These are phyloP conservation scores for Lachnellula suecica DNA, from an alignment of 2,329 filamentous ascomycete species.

Conservation along the genomic window DNA sequence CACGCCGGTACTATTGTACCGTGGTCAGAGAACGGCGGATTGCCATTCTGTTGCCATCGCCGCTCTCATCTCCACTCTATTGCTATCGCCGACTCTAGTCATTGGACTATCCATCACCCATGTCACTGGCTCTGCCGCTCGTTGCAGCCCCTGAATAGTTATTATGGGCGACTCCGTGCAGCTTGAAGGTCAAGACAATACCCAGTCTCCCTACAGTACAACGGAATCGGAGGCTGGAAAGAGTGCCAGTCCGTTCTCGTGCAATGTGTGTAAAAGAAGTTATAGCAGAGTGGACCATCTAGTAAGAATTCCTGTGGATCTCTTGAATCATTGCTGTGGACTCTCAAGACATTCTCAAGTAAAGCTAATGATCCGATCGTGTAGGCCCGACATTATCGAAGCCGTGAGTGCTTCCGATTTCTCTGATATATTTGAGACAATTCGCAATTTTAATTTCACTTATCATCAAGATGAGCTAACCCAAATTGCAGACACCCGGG, in stretches of 20 bases:
- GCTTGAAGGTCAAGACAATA: neutral
- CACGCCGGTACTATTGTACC: too few relatives aligned
- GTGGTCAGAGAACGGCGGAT: too few relatives aligned
- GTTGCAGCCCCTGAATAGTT: neutral
- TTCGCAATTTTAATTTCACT: neutral
- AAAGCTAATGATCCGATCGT: too few relatives aligned
- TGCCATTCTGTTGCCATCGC: neutral
- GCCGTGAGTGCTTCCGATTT: too few relatives aligned
- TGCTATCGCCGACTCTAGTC: too few relatives aligned
- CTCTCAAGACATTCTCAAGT: too few relatives aligned
- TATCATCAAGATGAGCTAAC: neutral
- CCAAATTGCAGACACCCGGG: neutral
- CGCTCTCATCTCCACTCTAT: neutral
- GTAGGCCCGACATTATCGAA: too few relatives aligned
- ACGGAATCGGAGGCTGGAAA: neutral
- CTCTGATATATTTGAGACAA: too few relatives aligned
- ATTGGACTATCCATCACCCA: too few relatives aligned
- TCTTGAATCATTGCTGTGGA: too few relatives aligned
- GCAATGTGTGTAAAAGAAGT: constrained; percentile 1
- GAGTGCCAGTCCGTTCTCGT: neutral
- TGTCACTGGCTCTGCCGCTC: neutral
- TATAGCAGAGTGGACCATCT: neutral
- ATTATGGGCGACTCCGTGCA: neutral
- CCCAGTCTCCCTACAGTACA: neutral
- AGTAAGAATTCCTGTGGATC: too few relatives aligned